Evolutionary conservation across 768 basidiomycete genomes (phyloP).

Genomic region (Dendrothele bispora): DNA sequence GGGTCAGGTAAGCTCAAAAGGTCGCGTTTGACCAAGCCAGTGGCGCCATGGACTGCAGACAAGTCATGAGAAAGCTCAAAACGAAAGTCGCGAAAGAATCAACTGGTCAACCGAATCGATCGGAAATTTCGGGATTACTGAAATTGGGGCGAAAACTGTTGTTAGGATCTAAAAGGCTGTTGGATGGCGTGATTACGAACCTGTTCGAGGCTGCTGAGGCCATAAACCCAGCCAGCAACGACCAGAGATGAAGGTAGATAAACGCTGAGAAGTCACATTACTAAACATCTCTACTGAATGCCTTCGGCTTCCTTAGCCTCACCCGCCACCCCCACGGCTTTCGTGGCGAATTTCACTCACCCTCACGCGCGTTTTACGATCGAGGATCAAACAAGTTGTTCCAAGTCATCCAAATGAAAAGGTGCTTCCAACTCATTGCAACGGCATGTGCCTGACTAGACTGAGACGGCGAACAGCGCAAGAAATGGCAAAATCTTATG

Average conservation of each 20-base stretch:
- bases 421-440: too few relatives aligned
- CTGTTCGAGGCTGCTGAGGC: constrained; percentile 28
- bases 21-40: constrained; percentile 73
- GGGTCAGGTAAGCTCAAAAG: constrained; percentile 84
- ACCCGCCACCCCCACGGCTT: background rate
- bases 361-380: too few relatives aligned
- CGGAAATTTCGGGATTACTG: constrained; percentile 51
- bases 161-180: constrained; percentile 11
- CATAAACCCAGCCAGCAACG: constrained; percentile 6
- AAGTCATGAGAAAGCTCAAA: constrained; percentile 4
- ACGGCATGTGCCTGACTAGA: too few relatives aligned
- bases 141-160: constrained; percentile 17
- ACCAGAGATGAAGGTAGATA: too few relatives aligned
- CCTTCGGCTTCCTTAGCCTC: too few relatives aligned
- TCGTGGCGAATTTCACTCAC: too few relatives aligned
- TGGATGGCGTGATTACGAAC: constrained; percentile 21
- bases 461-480: too few relatives aligned
- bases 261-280: background rate
- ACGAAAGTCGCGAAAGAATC: constrained; percentile 19
- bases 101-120: constrained; percentile 50
- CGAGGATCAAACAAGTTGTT: too few relatives aligned
- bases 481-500: too few relatives aligned
- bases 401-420: too few relatives aligned
- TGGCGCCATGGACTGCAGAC: constrained; percentile 72
- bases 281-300: background rate